Percentiles rank a stretch among this genome's conserved stretches.
phyloP scores from a whole-genome alignment of 345 rosid species.

The Eucalyptus decipiens region DNA sequence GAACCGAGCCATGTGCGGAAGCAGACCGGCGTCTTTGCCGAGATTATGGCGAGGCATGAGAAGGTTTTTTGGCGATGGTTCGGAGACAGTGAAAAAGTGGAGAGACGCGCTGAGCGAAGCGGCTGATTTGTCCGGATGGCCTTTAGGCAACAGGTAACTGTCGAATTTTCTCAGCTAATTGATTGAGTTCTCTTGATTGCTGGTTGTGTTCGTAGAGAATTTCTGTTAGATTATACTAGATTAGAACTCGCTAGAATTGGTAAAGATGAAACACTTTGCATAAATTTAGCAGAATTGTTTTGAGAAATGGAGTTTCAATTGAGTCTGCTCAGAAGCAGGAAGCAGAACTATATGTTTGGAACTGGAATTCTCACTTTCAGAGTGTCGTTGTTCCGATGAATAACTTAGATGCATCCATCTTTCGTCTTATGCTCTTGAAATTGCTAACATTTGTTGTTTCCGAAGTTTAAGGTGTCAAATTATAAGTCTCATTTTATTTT shows the following conservation, averaged over 20 bases:
- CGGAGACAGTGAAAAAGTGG: conserved; percentile 1
- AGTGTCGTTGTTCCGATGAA: not conserved
- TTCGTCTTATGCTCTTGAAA: too few relatives aligned
- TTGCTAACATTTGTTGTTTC: too few relatives aligned
- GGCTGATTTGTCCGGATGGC: not conserved
- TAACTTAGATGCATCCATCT: not conserved
- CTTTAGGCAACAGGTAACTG: not conserved
- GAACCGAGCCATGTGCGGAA: conserved; percentile 1
- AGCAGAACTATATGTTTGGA: not conserved
- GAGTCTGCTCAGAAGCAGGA: not conserved
- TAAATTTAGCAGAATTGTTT: not conserved
- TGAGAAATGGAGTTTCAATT: too few relatives aligned
- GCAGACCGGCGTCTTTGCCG: not conserved
- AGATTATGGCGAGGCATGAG: not conserved
- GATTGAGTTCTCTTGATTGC: not conserved
- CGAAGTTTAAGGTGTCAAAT: not conserved
- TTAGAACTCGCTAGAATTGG: not conserved
- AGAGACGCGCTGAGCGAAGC: not conserved
- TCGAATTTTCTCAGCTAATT: not conserved
- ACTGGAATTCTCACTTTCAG: not conserved
- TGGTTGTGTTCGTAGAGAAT: too few relatives aligned
- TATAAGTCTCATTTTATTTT: not conserved
- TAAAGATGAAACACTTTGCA: not conserved
- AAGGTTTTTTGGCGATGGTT: not conserved
- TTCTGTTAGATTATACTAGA: not conserved